Conservation (phyloP, 2,329 filamentous ascomycete genomes). For the Ciborinia camelliae region DNA sequence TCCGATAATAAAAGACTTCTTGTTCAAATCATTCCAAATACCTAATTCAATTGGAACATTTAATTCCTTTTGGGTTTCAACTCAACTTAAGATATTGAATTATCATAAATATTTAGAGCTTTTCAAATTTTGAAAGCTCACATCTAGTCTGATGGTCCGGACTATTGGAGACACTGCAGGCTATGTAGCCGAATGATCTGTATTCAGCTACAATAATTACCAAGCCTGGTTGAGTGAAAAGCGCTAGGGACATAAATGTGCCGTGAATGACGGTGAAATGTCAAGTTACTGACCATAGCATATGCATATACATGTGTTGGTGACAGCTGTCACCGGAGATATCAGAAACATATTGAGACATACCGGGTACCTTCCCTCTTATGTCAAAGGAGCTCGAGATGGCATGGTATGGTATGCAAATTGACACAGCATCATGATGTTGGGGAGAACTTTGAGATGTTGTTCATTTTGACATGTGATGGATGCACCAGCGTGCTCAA, state of each 20-base stretch:
- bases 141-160: too few relatives aligned
- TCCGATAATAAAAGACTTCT: too few relatives aligned
- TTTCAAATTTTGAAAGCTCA: too few relatives aligned
- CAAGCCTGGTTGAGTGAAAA: not conserved
- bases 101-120: too few relatives aligned
- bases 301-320: not conserved
- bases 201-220: not conserved
- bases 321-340: not conserved
- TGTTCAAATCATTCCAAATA: too few relatives aligned
- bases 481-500: not conserved
- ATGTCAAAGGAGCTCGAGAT: not conserved
- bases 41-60: too few relatives aligned
- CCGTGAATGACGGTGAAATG: not conserved
- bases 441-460: not conserved
- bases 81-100: too few relatives aligned
- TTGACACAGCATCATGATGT: not conserved
- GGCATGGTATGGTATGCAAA: not conserved
- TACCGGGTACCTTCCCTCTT: not conserved
- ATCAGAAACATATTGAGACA: not conserved
- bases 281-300: slow-evolving; percentile 6
- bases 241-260: not conserved
- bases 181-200: not conserved
- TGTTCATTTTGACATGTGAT: not conserved
- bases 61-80: too few relatives aligned
- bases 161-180: too few relatives aligned